Evolutionary conservation across 2,329 filamentous ascomycete species (phyloP).

Genomic region (Rhexocercosporidium sp.): DNA sequence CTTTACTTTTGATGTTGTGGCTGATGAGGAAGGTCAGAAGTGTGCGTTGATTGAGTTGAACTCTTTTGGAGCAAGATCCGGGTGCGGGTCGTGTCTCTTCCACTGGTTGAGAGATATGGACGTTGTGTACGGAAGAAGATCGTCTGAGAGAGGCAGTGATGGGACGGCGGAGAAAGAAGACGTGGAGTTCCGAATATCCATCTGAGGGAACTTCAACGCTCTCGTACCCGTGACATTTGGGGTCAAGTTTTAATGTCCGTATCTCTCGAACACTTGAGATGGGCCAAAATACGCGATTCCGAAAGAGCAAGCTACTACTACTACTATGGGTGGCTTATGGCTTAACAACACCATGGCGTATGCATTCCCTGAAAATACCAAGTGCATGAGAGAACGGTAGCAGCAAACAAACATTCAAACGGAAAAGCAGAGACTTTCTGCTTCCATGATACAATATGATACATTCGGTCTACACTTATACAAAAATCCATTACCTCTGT

Average conservation of each 20-base stretch:
- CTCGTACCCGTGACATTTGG: too few relatives aligned
- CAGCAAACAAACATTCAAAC: not conserved
- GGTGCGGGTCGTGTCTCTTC: constrained; percentile 53
- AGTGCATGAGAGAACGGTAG: not conserved
- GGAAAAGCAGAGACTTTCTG: constrained; percentile 4
- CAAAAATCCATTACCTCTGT: constrained; percentile 32
- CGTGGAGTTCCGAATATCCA: constrained; percentile 41
- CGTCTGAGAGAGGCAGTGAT: too few relatives aligned
- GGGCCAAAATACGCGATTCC: too few relatives aligned
- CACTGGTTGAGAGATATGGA: constrained; percentile 49
- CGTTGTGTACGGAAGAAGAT: constrained; percentile 44
- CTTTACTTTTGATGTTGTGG: constrained; percentile 51
- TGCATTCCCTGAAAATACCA: too few relatives aligned
- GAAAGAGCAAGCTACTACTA: too few relatives aligned
- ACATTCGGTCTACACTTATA: constrained; percentile 21
- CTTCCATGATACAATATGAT: constrained; percentile 31
- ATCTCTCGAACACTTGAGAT: too few relatives aligned
- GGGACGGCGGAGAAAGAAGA: constrained; percentile 6
- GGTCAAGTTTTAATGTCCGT: too few relatives aligned
- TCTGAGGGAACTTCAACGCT: not conserved
- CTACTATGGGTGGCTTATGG: too few relatives aligned
- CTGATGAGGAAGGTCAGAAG: constrained; percentile 38
- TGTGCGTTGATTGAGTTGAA: constrained; percentile 50
- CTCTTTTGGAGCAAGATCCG: constrained; percentile 50
- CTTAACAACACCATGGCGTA: too few relatives aligned